These are phyloP conservation scores for Ascochyta fabae DNA, from an alignment of 2,329 filamentous ascomycete species.

Conservation along the genomic window DNA sequence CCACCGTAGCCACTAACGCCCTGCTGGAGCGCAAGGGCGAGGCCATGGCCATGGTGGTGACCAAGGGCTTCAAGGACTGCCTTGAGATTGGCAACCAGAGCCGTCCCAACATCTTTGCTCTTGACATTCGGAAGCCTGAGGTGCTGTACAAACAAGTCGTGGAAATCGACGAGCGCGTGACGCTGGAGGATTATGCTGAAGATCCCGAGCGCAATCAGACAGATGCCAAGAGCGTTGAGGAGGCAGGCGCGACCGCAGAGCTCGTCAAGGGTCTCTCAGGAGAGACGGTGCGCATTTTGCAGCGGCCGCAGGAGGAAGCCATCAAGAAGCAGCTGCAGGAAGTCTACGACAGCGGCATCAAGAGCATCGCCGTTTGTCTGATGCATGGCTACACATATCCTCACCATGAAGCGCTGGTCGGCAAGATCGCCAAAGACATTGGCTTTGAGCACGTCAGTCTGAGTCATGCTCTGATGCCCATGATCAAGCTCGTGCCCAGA, in stretches of 20 bases:
- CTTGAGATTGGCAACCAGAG: conserved; percentile 90
- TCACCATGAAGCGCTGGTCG: conserved; percentile 80
- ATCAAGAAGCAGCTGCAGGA: conserved; percentile 68
- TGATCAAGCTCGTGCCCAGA: conserved; percentile 81
- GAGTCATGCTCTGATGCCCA: conserved; percentile 82
- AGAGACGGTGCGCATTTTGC: conserved; percentile 74
- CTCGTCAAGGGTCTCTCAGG: conserved; percentile 75
- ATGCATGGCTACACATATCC: conserved; percentile 95
- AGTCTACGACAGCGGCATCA: conserved; percentile 73
- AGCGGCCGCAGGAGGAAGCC: conserved; percentile 63
- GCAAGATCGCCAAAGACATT: conserved; percentile 76
- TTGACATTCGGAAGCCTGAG: conserved; percentile 85
- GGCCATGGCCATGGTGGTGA: conserved; percentile 85
- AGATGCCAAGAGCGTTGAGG: conserved; percentile 59
- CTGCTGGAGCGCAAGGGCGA: conserved; percentile 90
- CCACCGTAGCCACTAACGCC: conserved; percentile 92
- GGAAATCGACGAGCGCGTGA: conserved; percentile 91
- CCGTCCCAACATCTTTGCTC: conserved; percentile 86
- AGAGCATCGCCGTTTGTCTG: conserved; percentile 85
- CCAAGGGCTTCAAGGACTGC: conserved; percentile 86
- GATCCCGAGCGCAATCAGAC: conserved; percentile 73
- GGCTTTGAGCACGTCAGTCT: conserved; percentile 84
- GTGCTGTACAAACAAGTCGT: conserved; percentile 84
- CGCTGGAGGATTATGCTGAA: conserved; percentile 89
- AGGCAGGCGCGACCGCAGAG: conserved; percentile 56